Conservation (phyloP, 306 rosid species). For the Quercus robur region DNA sequence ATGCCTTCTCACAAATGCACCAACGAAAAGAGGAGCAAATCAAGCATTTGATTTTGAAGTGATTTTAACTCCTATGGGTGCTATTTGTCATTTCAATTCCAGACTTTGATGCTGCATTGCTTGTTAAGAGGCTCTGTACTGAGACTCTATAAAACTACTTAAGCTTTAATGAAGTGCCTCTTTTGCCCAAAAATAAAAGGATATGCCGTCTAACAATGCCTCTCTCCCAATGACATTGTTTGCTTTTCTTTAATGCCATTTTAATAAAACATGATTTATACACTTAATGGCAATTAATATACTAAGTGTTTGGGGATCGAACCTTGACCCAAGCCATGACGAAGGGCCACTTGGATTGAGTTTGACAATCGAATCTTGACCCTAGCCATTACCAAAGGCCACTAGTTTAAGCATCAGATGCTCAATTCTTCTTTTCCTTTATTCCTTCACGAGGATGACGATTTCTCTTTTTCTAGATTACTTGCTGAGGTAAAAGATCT, state of each 20-base stretch:
- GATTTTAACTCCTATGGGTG: no score
- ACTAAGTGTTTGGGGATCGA: conserved; percentile 16
- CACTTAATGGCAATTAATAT: conserved; percentile 10
- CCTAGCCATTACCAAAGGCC: conserved; percentile 26
- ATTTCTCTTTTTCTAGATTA: conserved; percentile 1
- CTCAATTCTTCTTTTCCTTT: conserved; percentile 27
- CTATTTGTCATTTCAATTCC: no score
- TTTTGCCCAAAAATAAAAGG: no score
- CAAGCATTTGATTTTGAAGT: no score
- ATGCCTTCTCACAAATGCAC: conserved; percentile 23
- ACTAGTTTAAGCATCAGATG: conserved; percentile 46
- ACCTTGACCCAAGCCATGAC: conserved; percentile 32
- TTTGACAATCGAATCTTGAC: conserved; percentile 36
- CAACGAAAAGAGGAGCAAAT: no score
- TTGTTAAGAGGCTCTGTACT: no score
- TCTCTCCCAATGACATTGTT: conserved; percentile 19
- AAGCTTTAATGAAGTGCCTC: no score
- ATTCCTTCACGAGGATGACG: conserved; percentile 23
- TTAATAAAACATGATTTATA: background rate
- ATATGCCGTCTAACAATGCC: conserved; percentile 33
- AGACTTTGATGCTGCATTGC: no score
- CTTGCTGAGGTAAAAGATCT: background rate
- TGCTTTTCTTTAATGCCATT: conserved; percentile 10
- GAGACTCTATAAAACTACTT: no score
- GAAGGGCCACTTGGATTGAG: conserved; percentile 33